phyloP scores from a whole-genome alignment of 2,329 filamentous ascomycete species.

The Pseudonectria buxi region DNA sequence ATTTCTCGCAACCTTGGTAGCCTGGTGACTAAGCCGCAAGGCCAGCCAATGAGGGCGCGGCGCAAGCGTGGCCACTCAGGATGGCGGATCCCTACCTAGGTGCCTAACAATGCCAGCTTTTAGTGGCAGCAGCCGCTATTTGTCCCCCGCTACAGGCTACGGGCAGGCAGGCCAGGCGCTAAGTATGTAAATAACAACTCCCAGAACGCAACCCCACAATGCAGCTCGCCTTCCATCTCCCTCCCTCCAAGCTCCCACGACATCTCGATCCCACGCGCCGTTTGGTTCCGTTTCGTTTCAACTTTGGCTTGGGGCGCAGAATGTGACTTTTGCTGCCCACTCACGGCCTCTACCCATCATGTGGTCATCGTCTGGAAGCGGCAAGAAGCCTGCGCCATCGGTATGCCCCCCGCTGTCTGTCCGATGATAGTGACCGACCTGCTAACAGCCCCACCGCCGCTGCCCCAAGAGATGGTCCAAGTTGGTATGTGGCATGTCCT shows the following conservation, averaged over 20 bases:
- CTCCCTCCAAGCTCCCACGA: conserved; percentile 16
- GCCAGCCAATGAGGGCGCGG: conserved; percentile 10
- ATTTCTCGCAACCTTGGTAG: not conserved
- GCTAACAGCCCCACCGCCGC: conserved; percentile 34
- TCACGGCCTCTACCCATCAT: conserved; percentile 36
- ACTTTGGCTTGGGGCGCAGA: conserved; percentile 21
- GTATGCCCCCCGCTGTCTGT: conserved; percentile 39
- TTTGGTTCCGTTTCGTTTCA: too few species aligned
- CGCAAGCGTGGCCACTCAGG: conserved; percentile 3
- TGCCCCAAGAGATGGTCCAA: conserved; percentile 91
- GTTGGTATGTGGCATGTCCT: conserved; percentile 62
- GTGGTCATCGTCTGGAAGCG: conserved; percentile 59
- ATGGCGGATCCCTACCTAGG: not conserved
- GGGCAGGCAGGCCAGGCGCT: too few species aligned
- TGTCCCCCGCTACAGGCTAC: too few species aligned
- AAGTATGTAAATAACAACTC: not conserved
- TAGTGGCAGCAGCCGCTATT: not conserved
- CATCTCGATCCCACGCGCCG: too few species aligned
- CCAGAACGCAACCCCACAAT: too few species aligned
- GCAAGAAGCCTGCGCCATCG: conserved; percentile 67
- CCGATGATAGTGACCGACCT: conserved; percentile 13
- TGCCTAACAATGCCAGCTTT: too few species aligned
- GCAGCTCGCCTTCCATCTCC: too few species aligned
- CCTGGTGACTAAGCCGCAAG: conserved; percentile 13
- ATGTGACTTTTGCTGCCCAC: conserved; percentile 23